Percentiles rank a stretch among this genome's conserved stretches.
Conservation (phyloP, 768 basidiomycete genomes). For the Tricholoma saponaceum region DNA sequence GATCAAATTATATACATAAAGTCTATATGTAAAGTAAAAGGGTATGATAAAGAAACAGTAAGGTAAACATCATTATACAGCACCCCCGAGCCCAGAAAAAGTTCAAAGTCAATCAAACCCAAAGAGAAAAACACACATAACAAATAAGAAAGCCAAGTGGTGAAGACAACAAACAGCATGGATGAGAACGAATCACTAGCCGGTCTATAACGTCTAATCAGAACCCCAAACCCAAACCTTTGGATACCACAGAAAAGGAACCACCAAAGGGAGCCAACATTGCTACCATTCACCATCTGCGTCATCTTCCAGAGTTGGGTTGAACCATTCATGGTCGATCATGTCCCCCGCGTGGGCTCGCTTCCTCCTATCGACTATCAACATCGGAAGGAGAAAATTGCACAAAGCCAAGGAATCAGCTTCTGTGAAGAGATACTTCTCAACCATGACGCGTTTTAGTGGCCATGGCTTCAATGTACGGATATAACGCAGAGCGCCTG, state of each 20-base stretch:
- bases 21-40: neutral
- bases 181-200: neutral
- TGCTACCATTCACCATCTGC: conserved; percentile 32
- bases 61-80: neutral
- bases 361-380: conserved; percentile 61
- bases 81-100: neutral
- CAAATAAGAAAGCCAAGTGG: neutral
- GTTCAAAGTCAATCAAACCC: neutral
- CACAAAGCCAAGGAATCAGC: conserved; percentile 56
- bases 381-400: conserved; percentile 72
- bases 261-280: conserved; percentile 8
- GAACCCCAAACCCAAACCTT: neutral
- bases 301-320: conserved; percentile 35
- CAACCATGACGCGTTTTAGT: conserved; percentile 76
- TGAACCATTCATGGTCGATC: conserved; percentile 73
- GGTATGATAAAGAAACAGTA: neutral
- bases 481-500: conserved; percentile 72
- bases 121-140: neutral
- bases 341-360: conserved; percentile 72
- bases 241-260: conserved; percentile 2
- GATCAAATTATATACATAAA: neutral
- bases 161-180: neutral
- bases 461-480: conserved; percentile 77
- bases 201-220: neutral
- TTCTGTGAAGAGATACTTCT: conserved; percentile 78